A percentile compares a stretch with the other conserved stretches of the same genome.
phyloP scores from a whole-genome alignment of 768 basidiomycete species.

The Agrocybe pediades region DNA sequence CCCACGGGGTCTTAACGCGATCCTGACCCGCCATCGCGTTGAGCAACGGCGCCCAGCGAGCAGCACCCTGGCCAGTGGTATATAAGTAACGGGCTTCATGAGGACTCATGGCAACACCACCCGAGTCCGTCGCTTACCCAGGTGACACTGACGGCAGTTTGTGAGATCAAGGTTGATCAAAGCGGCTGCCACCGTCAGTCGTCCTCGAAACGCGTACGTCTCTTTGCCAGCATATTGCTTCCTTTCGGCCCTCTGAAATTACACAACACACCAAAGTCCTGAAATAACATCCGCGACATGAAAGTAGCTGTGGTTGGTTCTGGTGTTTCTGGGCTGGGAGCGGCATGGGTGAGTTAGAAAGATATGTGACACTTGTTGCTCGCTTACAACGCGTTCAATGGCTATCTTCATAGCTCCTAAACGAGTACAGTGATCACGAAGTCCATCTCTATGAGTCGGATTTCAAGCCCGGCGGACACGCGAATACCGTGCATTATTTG shows the following conservation, averaged over 20 bases:
- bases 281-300: slow-evolving; percentile 31
- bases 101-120: background rate
- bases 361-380: background rate
- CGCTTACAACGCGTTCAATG: background rate
- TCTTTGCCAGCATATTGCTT: background rate
- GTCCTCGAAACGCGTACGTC: background rate
- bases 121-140: background rate
- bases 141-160: too few species aligned
- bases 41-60: too few species aligned
- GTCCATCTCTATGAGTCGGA: slow-evolving; percentile 78
- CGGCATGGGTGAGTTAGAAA: slow-evolving; percentile 76
- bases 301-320: slow-evolving; percentile 76
- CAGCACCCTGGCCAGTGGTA: background rate
- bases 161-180: background rate
- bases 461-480: slow-evolving; percentile 70
- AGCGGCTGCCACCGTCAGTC: background rate
- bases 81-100: background rate
- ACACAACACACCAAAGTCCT: background rate
- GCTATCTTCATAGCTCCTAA: slow-evolving; percentile 50
- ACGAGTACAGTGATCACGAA: slow-evolving; percentile 73
- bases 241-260: background rate
- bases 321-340: slow-evolving; percentile 77
- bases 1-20: too few species aligned
- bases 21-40: background rate
- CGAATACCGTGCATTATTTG: slow-evolving; percentile 66